Evolutionary conservation across 805 yeast genomes (phyloP).

Genomic region (Pichia nanzhaoensis): DNA sequence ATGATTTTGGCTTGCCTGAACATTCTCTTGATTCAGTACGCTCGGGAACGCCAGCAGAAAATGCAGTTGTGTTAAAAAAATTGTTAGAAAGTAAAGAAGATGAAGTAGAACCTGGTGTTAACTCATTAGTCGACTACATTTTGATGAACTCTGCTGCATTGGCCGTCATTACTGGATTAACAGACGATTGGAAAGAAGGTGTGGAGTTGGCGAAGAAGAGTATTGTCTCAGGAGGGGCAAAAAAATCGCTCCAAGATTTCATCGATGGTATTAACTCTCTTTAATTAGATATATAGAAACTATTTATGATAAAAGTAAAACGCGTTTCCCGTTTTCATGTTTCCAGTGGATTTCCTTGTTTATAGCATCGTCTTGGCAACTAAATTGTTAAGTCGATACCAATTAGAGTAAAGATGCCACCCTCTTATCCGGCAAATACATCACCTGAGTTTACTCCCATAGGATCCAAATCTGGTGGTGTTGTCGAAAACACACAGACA

Average conservation of each 20-base stretch:
- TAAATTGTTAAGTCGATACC: too few relatives aligned
- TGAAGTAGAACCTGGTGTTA: conserved; percentile 31
- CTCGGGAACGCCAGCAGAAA: conserved; percentile 83
- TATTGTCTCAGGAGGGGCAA: conserved; percentile 63
- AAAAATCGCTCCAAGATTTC: conserved; percentile 49
- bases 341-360: neutral
- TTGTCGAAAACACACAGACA: neutral
- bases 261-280: conserved; percentile 30
- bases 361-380: too few relatives aligned
- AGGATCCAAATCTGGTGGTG: conserved; percentile 9
- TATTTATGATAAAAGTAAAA: neutral
- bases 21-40: conserved; percentile 62
- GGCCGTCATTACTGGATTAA: conserved; percentile 68
- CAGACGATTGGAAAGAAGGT: conserved; percentile 69
- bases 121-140: conserved; percentile 84
- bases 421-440: neutral
- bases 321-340: conserved; percentile 2
- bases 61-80: conserved; percentile 53
- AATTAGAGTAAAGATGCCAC: too few relatives aligned
- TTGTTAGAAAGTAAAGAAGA: conserved; percentile 37
- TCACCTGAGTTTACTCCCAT: conserved; percentile 14
- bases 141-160: conserved; percentile 82
- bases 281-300: conserved; percentile 8
- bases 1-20: conserved; percentile 73
- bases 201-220: conserved; percentile 64